phyloP scores from a whole-genome alignment of 2,329 filamentous ascomycete genomes.

The Colletotrichum higginsianum region DNA sequence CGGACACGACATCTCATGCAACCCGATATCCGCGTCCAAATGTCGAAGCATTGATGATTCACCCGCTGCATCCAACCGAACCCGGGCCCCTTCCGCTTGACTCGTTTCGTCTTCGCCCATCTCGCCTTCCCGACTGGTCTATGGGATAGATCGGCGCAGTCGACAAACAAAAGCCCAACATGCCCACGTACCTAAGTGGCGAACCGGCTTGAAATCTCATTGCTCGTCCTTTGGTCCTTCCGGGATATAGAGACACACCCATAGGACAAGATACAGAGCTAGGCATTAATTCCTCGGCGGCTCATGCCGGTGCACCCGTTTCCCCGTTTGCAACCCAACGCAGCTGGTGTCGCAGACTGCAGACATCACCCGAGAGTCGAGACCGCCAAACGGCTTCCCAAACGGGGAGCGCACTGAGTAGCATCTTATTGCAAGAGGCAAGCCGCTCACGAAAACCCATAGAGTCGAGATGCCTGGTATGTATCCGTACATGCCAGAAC shows the following conservation, averaged over 20 bases:
- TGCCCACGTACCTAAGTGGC: conserved; percentile 23
- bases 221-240: neutral
- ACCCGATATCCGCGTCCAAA: neutral
- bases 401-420: neutral
- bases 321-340: conserved; percentile 15
- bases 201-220: neutral
- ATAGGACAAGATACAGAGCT: neutral
- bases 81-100: neutral
- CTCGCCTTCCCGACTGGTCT: neutral
- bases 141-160: neutral
- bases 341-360: neutral
- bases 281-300: neutral
- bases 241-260: neutral
- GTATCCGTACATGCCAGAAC: neutral
- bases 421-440: neutral
- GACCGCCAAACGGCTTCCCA: neutral
- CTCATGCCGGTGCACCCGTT: conserved; percentile 4
- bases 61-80: conserved; percentile 6
- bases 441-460: neutral
- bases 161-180: conserved; percentile 6
- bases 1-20: neutral
- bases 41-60: neutral
- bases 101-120: neutral
- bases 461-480: too few species aligned
- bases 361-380: neutral